A percentile compares a stretch with the other conserved stretches of the same genome.
phyloP scores from a whole-genome alignment of 495 filamentous ascomycete genomes.

The Delitschia confertaspora region DNA sequence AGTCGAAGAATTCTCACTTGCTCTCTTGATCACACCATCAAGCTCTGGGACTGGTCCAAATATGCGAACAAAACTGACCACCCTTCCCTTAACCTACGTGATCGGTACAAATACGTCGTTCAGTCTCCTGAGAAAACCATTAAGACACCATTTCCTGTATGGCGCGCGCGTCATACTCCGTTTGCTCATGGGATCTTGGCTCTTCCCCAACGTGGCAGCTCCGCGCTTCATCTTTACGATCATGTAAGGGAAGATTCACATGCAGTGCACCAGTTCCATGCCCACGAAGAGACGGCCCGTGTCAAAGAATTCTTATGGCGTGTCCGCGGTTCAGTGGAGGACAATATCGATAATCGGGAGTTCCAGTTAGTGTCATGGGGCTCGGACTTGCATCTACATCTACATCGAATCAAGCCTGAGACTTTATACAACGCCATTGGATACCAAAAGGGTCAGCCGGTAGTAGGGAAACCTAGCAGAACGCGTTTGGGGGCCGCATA shows the following conservation, averaged over 20 bases:
- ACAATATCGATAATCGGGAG: slow-evolving; percentile 75
- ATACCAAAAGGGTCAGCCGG: slow-evolving; percentile 57
- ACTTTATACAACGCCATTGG: slow-evolving; percentile 59
- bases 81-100: too few species aligned
- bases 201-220: slow-evolving; percentile 84
- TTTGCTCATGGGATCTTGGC: slow-evolving; percentile 81
- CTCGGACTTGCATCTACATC: slow-evolving; percentile 68
- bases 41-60: slow-evolving; percentile 79
- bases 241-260: slow-evolving; percentile 42
- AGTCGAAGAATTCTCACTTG: slow-evolving; percentile 69
- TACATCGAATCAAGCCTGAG: slow-evolving; percentile 63
- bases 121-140: slow-evolving; percentile 64
- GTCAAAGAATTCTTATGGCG: slow-evolving; percentile 92
- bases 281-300: slow-evolving; percentile 63
- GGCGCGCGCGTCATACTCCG: slow-evolving; percentile 88
- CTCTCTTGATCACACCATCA: slow-evolving; percentile 84
- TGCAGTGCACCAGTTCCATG: slow-evolving; percentile 64
- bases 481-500: slow-evolving; percentile 81
- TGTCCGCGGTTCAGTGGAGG: slow-evolving; percentile 59
- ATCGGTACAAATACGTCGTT: slow-evolving; percentile 37
- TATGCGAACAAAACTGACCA: neutral
- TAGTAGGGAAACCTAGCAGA: slow-evolving; percentile 57
- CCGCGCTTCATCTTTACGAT: slow-evolving; percentile 79
- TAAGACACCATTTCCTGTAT: slow-evolving; percentile 75
- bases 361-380: slow-evolving; percentile 95